Percentiles rank a stretch among this genome's conserved stretches.
Conservation (phyloP, 345 rosid genomes). For the Syzygium aromaticum region DNA sequence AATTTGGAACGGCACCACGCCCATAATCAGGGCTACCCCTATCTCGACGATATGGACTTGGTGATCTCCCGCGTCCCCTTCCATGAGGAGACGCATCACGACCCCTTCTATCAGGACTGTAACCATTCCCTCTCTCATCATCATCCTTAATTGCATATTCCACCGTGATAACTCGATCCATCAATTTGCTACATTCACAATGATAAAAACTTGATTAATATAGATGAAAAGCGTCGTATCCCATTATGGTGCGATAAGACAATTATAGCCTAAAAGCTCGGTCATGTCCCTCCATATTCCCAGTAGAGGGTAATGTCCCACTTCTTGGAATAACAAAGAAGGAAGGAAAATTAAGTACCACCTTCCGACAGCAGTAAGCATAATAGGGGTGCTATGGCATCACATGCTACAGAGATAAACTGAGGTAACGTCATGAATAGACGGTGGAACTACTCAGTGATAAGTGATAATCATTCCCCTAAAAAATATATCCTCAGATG, state of each 20-base stretch:
- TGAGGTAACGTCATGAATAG: neutral
- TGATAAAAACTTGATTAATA: neutral
- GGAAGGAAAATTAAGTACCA: neutral
- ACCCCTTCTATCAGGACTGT: constrained; percentile 59
- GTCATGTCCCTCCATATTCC: neutral
- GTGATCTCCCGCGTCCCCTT: constrained; percentile 55
- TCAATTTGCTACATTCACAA: constrained; percentile 61
- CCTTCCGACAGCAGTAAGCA: neutral
- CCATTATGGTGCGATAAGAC: neutral
- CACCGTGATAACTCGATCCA: constrained; percentile 84
- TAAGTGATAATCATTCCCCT: neutral
- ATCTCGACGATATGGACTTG: constrained; percentile 77
- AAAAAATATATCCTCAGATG: neutral
- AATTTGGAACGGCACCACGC: constrained; percentile 51
- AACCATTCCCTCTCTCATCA: constrained; percentile 56
- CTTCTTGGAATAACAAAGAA: neutral
- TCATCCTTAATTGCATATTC: constrained; percentile 92
- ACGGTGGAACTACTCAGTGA: neutral
- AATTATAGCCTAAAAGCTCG: neutral
- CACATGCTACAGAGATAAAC: neutral
- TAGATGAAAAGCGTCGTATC: neutral
- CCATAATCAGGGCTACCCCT: constrained; percentile 96
- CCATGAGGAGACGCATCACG: constrained; percentile 71
- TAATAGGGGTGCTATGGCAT: neutral
- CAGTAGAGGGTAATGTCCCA: neutral